Base-by-base conservation (phyloP, 306 rosid genomes). In the Medicago ruthenica region DNA sequence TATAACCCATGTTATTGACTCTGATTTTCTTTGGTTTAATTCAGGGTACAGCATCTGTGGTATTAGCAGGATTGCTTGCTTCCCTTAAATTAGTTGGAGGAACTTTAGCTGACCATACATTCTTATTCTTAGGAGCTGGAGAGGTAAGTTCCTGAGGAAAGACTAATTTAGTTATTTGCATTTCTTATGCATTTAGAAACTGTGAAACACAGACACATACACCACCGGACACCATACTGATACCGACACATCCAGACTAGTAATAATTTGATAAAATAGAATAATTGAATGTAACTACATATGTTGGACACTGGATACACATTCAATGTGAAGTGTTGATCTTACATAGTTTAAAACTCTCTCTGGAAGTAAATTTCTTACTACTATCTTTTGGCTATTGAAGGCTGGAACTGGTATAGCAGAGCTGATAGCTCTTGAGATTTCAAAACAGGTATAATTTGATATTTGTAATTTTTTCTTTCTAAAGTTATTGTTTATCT, bases 351-450 rank as follows among this genome's bases (percentile, higher is more conserved):
- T 21, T 58, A 21, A 3, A 58, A 12, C 64, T 58, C 12, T 57
- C 73, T 50, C 10, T 70, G 70, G 71, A 53, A 61, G 77, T 36
- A 37, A 50, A 11, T 68, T 83, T 84, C 87, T 85, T 39, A 86
- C 63, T 74, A 77, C 53, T 63, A 57, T 81, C 71, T 76, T 70
- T 85, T 80, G 79, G 34, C 75, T 79, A 58, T 73, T 90, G 86
- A 75, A 95, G 98, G 98, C 98, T 83, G 98, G 98, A 86, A 95
- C 98, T 53, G 98, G 98, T 20, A 95, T 92, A 87, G 98, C 98
- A 34, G 98, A 95, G 81, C 87, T 92, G 79, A 95, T 95, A 77
- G 98, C 98, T 76, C 94, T 92, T 76, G 92, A 95, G 93, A 87
- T 95, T 65, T 92, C 97, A 70, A 92, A 92, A 82, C 88, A 88